Base-by-base conservation (phyloP, 2,329 filamentous ascomycete species). In the Clarireedia paspali region DNA sequence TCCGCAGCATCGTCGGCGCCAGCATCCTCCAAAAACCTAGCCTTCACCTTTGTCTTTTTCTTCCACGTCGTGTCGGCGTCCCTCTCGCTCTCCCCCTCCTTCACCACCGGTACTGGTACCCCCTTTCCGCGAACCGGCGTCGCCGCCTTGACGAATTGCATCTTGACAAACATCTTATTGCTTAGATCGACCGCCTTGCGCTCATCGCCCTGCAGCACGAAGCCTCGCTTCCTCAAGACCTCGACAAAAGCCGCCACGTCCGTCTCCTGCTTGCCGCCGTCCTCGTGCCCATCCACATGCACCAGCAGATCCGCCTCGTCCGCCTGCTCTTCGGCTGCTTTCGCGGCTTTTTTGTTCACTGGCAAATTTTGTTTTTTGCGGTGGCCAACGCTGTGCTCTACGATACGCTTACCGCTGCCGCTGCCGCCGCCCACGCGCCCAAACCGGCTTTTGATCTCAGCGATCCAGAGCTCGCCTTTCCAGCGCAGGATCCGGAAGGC, bases 111-210 rank as follows among this genome's bases (percentile, higher is more conserved):
- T 14, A 66, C 64, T 23, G 66, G 77, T 14, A 77, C 82, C 61
- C 87, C 83, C 74, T 95, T 95, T 24, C 91, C 91, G 69, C 84
- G 86, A 2, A 78, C 78, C 0, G 91, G 87, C 46, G 83, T 75
- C 20, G 83, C 83, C n/a, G 80, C 83, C 75, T 97, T 99, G 65
- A 91, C 77, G 72, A 99, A 99, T 65, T 87, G 84, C 90, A 99
- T 92, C 74, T 87, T 89, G 63, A 97, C 92, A 75, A 99, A 99
- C 94, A 99, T 99, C 74, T 88, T 95, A 74, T 99, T 99, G 55
- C 80, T 82, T 66, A 95, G 75, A 73, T 99, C 91, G 9, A 95
- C 78, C 9, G 44, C 47, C 0, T 27, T 7, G 26, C 85, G 82
- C 60, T 75, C 79, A 64, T 80, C 81, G 7, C 82, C 82, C 64